Evolutionary conservation across 768 basidiomycete genomes (phyloP).

Genomic region (Xerocomellus dryophilus): DNA sequence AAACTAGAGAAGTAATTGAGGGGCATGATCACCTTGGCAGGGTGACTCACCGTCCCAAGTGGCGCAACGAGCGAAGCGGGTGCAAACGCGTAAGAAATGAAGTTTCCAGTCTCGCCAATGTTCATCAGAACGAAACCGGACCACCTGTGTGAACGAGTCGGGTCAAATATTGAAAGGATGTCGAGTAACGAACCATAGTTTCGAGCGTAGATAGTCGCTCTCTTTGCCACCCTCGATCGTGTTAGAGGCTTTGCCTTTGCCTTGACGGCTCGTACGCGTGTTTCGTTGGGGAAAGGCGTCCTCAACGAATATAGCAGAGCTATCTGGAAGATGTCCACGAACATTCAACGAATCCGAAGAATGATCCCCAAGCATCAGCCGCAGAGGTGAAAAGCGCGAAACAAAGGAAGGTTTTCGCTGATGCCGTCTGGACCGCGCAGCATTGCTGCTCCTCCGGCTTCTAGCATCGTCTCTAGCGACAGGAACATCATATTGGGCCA

Average conservation of each 20-base stretch:
- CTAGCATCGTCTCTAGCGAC: constrained; percentile 24
- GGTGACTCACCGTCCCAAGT: constrained; percentile 77
- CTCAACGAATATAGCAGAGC: constrained; percentile 37
- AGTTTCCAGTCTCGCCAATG: constrained; percentile 87
- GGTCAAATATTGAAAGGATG: not conserved
- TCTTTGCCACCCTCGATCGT: constrained; percentile 45
- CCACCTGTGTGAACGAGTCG: constrained; percentile 59
- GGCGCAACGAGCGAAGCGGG: constrained; percentile 94
- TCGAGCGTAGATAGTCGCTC: constrained; percentile 77
- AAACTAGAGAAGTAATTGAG: constrained; percentile 46
- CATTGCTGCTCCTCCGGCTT: constrained; percentile 27
- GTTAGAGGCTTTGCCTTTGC: constrained; percentile 10
- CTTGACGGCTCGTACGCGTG: constrained; percentile 1
- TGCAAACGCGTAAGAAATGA: constrained; percentile 85
- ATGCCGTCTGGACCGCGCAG: constrained; percentile 17
- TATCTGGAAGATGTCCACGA: constrained; percentile 1
- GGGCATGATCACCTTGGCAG: not conserved
- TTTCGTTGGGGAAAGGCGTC: constrained; percentile 33
- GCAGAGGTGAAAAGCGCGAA: constrained; percentile 37
- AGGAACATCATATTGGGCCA: not conserved
- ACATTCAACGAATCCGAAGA: constrained; percentile 2
- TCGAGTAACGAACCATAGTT: constrained; percentile 60
- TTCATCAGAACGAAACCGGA: constrained; percentile 85
- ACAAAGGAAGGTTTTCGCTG: constrained; percentile 32
- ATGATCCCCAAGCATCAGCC: constrained; percentile 5